Conservation (phyloP, 2,329 filamentous ascomycete species). For the Aspergillus fijiensis region DNA sequence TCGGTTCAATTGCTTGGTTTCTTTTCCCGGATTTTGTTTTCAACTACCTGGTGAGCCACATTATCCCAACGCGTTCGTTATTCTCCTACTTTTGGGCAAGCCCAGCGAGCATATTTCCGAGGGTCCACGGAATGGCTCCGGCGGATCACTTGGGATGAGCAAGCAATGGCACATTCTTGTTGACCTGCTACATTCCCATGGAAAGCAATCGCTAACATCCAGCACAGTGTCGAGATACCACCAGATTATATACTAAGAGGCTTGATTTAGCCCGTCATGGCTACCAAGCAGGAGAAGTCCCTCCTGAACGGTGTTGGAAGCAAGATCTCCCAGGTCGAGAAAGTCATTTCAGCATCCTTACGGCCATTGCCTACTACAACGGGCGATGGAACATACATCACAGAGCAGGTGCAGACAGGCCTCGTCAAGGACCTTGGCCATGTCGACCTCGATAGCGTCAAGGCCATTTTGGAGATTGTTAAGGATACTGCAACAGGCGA, state of each 20-base stretch:
- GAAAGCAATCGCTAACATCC: not conserved
- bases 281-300: constrained; percentile 19
- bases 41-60: constrained; percentile 1
- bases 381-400: constrained; percentile 43
- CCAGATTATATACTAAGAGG: not conserved
- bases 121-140: not conserved
- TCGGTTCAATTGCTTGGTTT: not conserved
- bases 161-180: too few species aligned
- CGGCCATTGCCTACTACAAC: constrained; percentile 44
- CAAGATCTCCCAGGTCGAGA: constrained; percentile 38
- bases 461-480: constrained; percentile 41
- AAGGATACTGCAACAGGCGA: constrained; percentile 50
- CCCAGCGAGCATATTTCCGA: not conserved
- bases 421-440: constrained; percentile 48
- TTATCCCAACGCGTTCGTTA: not conserved
- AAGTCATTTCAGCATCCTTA: constrained; percentile 43
- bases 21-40: not conserved
- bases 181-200: not conserved
- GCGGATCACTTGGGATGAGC: not conserved
- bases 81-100: not conserved
- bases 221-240: not conserved
- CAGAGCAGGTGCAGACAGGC: constrained; percentile 34
- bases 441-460: constrained; percentile 48
- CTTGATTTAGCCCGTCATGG: constrained; percentile 17
- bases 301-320: constrained; percentile 34